Conservation (phyloP, 257 asterid species). For the Solanum tacnaense region DNA sequence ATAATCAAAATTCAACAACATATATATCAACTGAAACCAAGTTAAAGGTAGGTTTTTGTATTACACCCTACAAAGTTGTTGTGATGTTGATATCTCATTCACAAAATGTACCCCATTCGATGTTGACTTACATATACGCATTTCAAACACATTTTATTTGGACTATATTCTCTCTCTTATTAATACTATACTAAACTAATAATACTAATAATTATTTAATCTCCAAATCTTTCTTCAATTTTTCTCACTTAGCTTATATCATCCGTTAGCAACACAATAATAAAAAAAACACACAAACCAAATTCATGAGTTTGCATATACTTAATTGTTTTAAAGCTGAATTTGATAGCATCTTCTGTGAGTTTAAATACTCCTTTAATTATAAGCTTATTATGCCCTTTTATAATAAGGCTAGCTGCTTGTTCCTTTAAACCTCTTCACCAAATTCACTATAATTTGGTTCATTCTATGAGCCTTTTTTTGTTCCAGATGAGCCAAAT, state of each 20-base stretch:
- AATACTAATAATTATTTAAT: neutral
- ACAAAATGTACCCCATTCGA: neutral
- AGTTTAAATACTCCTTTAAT: too few relatives aligned
- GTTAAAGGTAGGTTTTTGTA: neutral
- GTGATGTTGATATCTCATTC: neutral
- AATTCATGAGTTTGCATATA: conserved; percentile 32
- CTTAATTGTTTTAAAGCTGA: neutral
- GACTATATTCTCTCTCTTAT: neutral
- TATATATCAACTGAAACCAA: neutral
- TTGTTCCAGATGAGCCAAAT: too few relatives aligned
- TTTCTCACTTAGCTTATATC: neutral
- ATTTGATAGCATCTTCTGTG: too few relatives aligned
- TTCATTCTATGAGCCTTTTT: too few relatives aligned
- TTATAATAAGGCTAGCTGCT: too few relatives aligned
- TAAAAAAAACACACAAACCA: neutral
- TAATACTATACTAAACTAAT: neutral
- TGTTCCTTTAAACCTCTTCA: too few relatives aligned
- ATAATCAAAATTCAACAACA: too few relatives aligned
- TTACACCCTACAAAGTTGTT: neutral
- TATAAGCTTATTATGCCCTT: too few relatives aligned
- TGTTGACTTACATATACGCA: neutral
- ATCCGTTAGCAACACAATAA: neutral
- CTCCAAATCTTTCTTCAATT: neutral
- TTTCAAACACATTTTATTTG: neutral
- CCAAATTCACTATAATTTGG: too few relatives aligned